A percentile compares a stretch with the other conserved stretches of the same genome.
These are phyloP conservation scores for Chrysoporthe deuterocubensis DNA, from an alignment of 2,329 filamentous ascomycete species.

Conservation along the genomic window DNA sequence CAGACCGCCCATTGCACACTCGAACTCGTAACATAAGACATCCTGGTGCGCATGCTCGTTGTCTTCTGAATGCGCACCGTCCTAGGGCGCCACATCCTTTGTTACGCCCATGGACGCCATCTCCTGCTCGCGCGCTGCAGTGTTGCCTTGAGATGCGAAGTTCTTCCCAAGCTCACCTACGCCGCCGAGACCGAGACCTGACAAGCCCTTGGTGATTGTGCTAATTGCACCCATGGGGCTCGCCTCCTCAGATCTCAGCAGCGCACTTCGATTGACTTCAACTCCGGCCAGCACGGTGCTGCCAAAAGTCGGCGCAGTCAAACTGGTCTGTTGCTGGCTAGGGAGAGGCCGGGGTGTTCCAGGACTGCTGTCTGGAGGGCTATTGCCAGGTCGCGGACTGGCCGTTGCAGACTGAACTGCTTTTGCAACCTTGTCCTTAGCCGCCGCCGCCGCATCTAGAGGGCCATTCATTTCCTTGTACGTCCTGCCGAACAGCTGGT, in stretches of 20 bases:
- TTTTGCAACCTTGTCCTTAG: slow-evolving; percentile 44
- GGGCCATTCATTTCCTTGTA: slow-evolving; percentile 91
- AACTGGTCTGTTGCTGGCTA: slow-evolving; percentile 41
- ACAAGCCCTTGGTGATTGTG: slow-evolving; percentile 19
- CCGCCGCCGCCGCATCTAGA: slow-evolving; percentile 57
- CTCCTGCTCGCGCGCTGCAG: slow-evolving; percentile 17
- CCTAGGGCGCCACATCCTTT: slow-evolving; percentile 27
- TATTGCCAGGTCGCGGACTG: slow-evolving; percentile 51
- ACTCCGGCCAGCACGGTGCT: slow-evolving; percentile 26
- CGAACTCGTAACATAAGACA: slow-evolving; percentile 1
- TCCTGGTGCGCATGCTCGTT: background rate
- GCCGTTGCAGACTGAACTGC: slow-evolving; percentile 35
- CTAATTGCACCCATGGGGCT: background rate
- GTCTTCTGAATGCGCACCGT: slow-evolving; percentile 27
- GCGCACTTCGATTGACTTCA: slow-evolving; percentile 18
- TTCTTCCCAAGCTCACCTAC: slow-evolving; percentile 9
- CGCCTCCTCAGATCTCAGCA: background rate
- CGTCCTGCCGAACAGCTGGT: slow-evolving; percentile 80
- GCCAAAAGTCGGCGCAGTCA: slow-evolving; percentile 24
- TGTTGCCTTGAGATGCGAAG: background rate
- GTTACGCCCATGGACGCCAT: slow-evolving; percentile 24
- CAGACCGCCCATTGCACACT: slow-evolving; percentile 7
- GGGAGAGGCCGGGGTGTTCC: slow-evolving; percentile 36
- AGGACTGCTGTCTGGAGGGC: slow-evolving; percentile 31
- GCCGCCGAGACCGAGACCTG: slow-evolving; percentile 16